Evolutionary conservation across 164 flowering plant genomes (phyloP), one percentile per base, ranked within the genome.

Genomic region (Protea cynaroides): DNA sequence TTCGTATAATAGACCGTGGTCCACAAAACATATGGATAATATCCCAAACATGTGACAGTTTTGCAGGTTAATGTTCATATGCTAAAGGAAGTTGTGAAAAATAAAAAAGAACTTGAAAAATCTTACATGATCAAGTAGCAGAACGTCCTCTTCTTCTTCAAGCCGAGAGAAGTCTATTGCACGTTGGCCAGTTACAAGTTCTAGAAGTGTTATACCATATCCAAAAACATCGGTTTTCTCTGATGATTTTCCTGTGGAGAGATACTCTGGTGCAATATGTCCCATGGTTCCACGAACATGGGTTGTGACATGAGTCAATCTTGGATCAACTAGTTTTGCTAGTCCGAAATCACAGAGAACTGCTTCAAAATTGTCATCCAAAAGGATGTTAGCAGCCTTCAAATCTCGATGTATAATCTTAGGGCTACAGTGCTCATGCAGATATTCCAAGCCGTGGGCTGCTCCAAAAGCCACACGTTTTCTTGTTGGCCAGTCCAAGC

Each of bases 181-280:
- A 58, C 81, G 76, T 25, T 81, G 80, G 4, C 88, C 88, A 61
- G 83, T 82, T 11, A 82, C 80, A 55, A 84, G 82, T 71, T 84
- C 88, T 38, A 84, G 75, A 51, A 84, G 82, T 25, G 82, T 74
- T 56, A 84, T 75, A 19, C 84, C 87, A 65, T 74, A 83, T 29
- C 83, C 86, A 72, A 83, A 83, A n/a, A 83, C 86, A 59, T 83
- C 86, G 38, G 86, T 81, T 67, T 83, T 83, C 56, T 81, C 87
- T 21, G 84, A 81, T 25, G 85, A 83, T 63, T 69, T 79, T 40
- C 87, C 87, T 0, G 87, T 80, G 24, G 78, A 78, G 23, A 83
- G 69, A 66, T 83, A 83, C 60, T 83, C 87, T 0, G 87, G 85
- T 10, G 86, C 84, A 59, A 82, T 84, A 62, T 84, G 88, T 17